Conservation (phyloP, 2,329 filamentous ascomycete species). For the Helotiales sp. region DNA sequence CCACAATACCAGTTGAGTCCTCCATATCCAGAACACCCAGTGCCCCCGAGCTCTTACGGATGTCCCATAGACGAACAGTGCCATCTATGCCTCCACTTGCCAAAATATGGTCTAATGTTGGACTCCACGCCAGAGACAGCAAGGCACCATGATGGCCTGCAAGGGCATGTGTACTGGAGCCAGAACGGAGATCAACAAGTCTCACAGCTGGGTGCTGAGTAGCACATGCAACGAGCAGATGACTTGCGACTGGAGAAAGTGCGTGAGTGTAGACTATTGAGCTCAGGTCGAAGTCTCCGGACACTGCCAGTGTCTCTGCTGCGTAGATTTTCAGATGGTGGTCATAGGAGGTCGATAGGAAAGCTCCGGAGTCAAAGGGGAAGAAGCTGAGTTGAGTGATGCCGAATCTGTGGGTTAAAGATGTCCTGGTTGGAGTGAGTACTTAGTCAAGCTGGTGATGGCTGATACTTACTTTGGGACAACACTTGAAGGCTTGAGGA, state of each 20-base stretch:
- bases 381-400: slow-evolving; percentile 80
- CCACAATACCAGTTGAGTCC: slow-evolving; percentile 73
- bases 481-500: slow-evolving; percentile 59
- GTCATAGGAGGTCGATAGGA: slow-evolving; percentile 79
- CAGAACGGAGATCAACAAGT: slow-evolving; percentile 84
- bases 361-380: slow-evolving; percentile 76
- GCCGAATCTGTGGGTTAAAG: slow-evolving; percentile 65
- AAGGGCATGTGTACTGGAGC: slow-evolving; percentile 73
- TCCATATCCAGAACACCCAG: slow-evolving; percentile 83
- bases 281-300: slow-evolving; percentile 71
- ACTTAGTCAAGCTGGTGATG: neutral
- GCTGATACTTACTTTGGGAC: slow-evolving; percentile 48
- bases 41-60: slow-evolving; percentile 76
- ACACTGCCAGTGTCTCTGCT: slow-evolving; percentile 63
- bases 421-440: slow-evolving; percentile 23
- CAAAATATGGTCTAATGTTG: slow-evolving; percentile 76
- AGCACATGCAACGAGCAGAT: slow-evolving; percentile 84
- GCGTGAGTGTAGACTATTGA: slow-evolving; percentile 78
- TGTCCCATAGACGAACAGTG: slow-evolving; percentile 83
- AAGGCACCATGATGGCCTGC: slow-evolving; percentile 71
- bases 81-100: slow-evolving; percentile 87
- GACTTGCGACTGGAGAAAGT: slow-evolving; percentile 71
- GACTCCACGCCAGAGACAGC: slow-evolving; percentile 79
- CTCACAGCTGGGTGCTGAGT: slow-evolving; percentile 85
- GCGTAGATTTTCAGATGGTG: slow-evolving; percentile 77